Evolutionary conservation across 768 basidiomycete species (phyloP).

Genomic region (Pleurotus ostreatus): DNA sequence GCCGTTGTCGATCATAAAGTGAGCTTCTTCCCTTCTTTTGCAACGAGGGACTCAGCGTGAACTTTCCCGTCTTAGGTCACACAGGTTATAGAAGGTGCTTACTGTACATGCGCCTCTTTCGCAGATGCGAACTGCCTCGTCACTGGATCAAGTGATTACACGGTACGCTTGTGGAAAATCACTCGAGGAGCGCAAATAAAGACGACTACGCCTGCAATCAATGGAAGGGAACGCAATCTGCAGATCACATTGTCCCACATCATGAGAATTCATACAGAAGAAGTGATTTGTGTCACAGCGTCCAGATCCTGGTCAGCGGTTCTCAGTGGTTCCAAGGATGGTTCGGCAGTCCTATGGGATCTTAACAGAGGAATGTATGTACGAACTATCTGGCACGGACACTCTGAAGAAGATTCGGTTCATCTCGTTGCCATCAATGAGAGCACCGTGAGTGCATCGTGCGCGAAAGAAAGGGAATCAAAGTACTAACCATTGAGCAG

Average conservation of each 20-base stretch:
- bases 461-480: neutral
- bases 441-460: conserved; percentile 60
- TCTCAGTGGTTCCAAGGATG: conserved; percentile 82
- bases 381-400: conserved; percentile 72
- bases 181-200: conserved; percentile 29
- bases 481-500: conserved; percentile 31
- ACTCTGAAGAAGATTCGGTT: conserved; percentile 41
- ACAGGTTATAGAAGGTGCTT: conserved; percentile 73
- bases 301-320: conserved; percentile 81
- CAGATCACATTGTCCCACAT: conserved; percentile 56
- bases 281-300: conserved; percentile 63
- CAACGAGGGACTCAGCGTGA: neutral
- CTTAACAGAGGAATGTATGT: conserved; percentile 80
- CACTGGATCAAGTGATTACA: conserved; percentile 77
- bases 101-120: conserved; percentile 72
- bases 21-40: conserved; percentile 4
- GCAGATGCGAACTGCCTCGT: conserved; percentile 70
- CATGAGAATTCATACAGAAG: conserved; percentile 75
- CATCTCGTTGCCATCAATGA: conserved; percentile 78
- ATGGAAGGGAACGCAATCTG: conserved; percentile 14
- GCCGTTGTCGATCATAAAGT: conserved; percentile 64
- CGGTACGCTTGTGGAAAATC: conserved; percentile 80
- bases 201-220: conserved; percentile 19
- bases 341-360: conserved; percentile 88
- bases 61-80: conserved; percentile 42